Evolutionary conservation across 208 protist genomes (phyloP).

Genomic region (Porcisia hertigi): DNA sequence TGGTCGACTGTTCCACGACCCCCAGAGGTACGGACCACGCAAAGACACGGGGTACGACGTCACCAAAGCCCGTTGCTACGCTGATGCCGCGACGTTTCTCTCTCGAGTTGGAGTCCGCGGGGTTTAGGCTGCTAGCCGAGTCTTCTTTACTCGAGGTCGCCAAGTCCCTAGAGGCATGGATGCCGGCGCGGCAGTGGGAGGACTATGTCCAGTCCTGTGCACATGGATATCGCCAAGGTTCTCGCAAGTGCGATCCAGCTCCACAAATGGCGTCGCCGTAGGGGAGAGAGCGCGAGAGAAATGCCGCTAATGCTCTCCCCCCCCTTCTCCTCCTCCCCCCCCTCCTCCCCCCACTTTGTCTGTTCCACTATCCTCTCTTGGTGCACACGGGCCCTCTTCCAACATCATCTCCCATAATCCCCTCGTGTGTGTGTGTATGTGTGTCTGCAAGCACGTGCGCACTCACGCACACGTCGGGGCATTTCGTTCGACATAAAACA

Average conservation of each 20-base stretch:
- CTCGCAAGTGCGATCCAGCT: not conserved
- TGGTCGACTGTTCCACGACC: conserved; percentile 72
- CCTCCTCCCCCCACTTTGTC: too few species aligned
- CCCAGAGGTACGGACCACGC: not conserved
- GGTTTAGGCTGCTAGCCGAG: conserved; percentile 40
- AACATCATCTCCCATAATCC: not conserved
- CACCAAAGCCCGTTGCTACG: conserved; percentile 22
- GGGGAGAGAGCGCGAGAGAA: not conserved
- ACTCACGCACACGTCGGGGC: not conserved
- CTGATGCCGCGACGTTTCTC: conserved; percentile 59
- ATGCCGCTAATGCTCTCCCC: too few species aligned
- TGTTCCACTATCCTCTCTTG: too few species aligned
- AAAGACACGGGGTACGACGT: not conserved
- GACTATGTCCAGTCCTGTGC: conserved; percentile 1
- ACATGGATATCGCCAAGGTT: not conserved
- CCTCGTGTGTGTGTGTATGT: not conserved
- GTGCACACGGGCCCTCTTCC: too few species aligned
- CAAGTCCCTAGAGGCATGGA: conserved; percentile 37
- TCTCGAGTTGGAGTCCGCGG: conserved; percentile 46
- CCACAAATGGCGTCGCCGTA: not conserved
- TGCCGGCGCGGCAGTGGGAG: conserved; percentile 33
- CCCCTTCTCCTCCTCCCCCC: too few species aligned
- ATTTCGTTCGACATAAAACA: too few species aligned
- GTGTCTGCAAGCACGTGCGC: not conserved
- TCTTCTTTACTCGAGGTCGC: conserved; percentile 24